Base-by-base conservation (phyloP, 2,329 filamentous ascomycete genomes). In the Cladosporium austrohemisphaericum region DNA sequence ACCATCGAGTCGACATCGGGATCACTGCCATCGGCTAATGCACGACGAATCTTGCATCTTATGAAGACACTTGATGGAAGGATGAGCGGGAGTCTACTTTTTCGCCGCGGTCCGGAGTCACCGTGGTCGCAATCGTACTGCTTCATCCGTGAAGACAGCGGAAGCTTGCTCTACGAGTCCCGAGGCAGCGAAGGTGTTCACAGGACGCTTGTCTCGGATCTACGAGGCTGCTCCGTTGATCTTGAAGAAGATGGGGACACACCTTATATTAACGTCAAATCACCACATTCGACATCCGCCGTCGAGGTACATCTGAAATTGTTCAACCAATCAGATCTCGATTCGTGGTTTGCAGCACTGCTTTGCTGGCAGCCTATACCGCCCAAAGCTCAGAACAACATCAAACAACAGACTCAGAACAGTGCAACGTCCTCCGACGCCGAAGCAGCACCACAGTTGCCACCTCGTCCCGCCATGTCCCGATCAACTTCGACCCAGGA, bases 291-390 rank as follows among this genome's bases (percentile, higher is more conserved):
- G 20, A 76, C 76, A 6, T 66, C 81, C 19, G 78, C 86, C 54
- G 71, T 88, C 32, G 78, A 86, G 55, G 71, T 88, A 35, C 72
- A 85, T 47, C 69, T 93, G 50, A 78, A 83, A 28, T 85, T 88
- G 11, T 66, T 79, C 7, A 76, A 77, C 2, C 68, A 77, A 25
- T 78, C 83, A 16, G 86, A 92, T 60, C 80, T 85, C 56, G 86
- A 92, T 58, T 74, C 84, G 18, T 93, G 88, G 88, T 79, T 91
- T 50, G 88, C 88, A 11, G 87, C 87, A 6, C 68, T 93, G 36
- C 74, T 92, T 25, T 88, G 85, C 63, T 93, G 88, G 88, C 85
- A 90, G 65, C 86, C 88, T 55, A 74, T 89, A 52, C 79, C 80
- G 19, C 81, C 83, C 1, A 75, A 76, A 9, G 76, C 76, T 10